Conservation (phyloP, 345 rosid genomes). For the Salix viminalis region DNA sequence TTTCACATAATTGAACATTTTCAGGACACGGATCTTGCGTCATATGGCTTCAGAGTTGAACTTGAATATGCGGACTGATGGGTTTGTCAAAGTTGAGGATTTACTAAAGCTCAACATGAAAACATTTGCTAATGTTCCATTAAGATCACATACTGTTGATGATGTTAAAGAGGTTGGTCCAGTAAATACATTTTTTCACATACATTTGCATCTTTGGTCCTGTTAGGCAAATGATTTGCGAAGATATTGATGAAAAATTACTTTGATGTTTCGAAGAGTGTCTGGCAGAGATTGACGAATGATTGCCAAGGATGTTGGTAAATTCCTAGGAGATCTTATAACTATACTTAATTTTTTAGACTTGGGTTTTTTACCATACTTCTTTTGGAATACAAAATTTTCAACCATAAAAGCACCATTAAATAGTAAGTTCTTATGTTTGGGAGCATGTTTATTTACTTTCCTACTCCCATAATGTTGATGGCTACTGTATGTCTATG, state of each 20-base stretch:
- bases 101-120: slow-evolving; percentile 62
- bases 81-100: slow-evolving; percentile 72
- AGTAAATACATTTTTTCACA: not conserved
- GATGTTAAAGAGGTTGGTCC: slow-evolving; percentile 70
- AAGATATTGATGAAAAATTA: too few relatives aligned
- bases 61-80: slow-evolving; percentile 72
- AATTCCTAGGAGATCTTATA: not conserved
- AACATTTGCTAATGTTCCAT: slow-evolving; percentile 59
- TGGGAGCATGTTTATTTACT: not conserved
- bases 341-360: not conserved
- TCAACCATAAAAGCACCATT: not conserved
- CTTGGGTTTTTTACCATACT: not conserved
- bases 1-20: not conserved
- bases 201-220: not conserved
- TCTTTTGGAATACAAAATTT: not conserved
- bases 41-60: slow-evolving; percentile 75
- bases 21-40: slow-evolving; percentile 71
- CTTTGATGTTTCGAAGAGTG: not conserved
- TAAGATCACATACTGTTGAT: slow-evolving; percentile 65
- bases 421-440: not conserved
- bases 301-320: not conserved
- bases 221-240: not conserved
- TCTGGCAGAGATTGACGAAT: not conserved
- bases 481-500: not conserved
- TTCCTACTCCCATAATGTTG: not conserved